phyloP scores from a whole-genome alignment of 805 yeast species.

The Wickerhamomyces strasburgensis region DNA sequence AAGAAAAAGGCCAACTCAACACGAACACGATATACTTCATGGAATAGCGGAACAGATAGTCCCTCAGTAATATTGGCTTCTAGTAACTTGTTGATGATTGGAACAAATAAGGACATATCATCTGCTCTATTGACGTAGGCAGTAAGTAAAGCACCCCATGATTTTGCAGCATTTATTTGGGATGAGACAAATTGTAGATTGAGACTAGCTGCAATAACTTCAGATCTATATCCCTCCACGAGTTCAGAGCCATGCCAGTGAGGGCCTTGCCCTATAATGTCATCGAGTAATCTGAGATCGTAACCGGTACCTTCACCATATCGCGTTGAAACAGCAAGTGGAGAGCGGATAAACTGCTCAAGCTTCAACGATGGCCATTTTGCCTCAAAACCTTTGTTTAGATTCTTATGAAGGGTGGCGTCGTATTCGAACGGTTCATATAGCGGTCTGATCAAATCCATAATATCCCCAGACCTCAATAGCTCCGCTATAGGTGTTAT shows the following conservation, averaged over 20 bases:
- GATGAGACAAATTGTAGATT: constrained; percentile 60
- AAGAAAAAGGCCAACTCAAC: constrained; percentile 59
- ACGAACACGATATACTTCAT: constrained; percentile 53
- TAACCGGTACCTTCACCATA: constrained; percentile 53
- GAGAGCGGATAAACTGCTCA: constrained; percentile 46
- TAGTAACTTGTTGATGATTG: constrained; percentile 45
- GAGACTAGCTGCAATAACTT: constrained; percentile 53
- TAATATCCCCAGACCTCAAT: constrained; percentile 35
- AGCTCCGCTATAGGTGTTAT: constrained; percentile 38
- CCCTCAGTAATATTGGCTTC: constrained; percentile 48
- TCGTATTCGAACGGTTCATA: constrained; percentile 44
- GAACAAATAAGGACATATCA: constrained; percentile 29
- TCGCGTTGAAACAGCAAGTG: constrained; percentile 39
- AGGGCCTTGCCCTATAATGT: constrained; percentile 40
- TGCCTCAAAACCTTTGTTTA: constrained; percentile 40
- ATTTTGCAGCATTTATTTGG: constrained; percentile 64
- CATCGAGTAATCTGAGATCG: constrained; percentile 59
- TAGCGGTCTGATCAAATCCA: constrained; percentile 29
- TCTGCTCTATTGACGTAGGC: constrained; percentile 48
- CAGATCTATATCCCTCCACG: constrained; percentile 36
- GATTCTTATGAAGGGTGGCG: constrained; percentile 38
- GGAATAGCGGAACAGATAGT: constrained; percentile 40
- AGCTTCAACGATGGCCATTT: constrained; percentile 45
- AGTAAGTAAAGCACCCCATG: constrained; percentile 75
- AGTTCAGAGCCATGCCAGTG: constrained; percentile 36